Evolutionary conservation across 208 protist species (phyloP).

Genomic region (Crithidia sp.): DNA sequence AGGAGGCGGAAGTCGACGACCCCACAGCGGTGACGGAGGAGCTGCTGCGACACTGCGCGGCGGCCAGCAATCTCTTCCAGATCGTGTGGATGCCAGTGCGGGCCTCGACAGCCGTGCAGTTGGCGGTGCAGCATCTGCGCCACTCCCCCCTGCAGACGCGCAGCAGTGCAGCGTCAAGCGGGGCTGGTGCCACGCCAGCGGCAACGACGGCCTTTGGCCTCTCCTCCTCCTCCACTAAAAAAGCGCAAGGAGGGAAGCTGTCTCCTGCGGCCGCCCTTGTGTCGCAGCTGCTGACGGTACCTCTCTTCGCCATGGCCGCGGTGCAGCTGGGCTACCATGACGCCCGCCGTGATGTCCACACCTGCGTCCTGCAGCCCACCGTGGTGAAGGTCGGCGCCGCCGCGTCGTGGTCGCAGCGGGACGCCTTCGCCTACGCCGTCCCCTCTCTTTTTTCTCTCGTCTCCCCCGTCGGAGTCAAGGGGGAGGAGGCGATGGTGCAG

Average conservation of each 20-base stretch:
- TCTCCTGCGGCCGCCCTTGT: constrained; percentile 23
- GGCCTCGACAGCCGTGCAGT: constrained; percentile 15
- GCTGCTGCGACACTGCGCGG: constrained; percentile 28
- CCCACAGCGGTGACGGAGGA: constrained; percentile 5
- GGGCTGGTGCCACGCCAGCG: too few relatives aligned
- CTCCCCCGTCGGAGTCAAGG: constrained; percentile 59
- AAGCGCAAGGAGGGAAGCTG: background rate
- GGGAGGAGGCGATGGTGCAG: constrained; percentile 50
- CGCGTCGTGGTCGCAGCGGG: constrained; percentile 39
- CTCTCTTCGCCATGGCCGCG: constrained; percentile 49
- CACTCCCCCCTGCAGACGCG: background rate
- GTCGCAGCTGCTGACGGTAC: constrained; percentile 49
- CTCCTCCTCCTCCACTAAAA: too few relatives aligned
- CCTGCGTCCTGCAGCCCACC: constrained; percentile 60
- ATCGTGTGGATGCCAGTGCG: constrained; percentile 27
- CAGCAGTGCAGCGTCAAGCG: too few relatives aligned
- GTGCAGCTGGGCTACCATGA: constrained; percentile 72
- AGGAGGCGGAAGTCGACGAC: constrained; percentile 10
- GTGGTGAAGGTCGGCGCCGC: constrained; percentile 65
- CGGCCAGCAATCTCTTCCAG: constrained; percentile 28
- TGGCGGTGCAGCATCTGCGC: constrained; percentile 28
- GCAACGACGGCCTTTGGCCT: too few relatives aligned
- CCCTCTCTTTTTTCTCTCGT: constrained; percentile 58
- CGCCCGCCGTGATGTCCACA: constrained; percentile 62
- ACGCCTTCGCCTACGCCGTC: constrained; percentile 51